These are phyloP conservation scores for Eucalyptus decipiens DNA, from an alignment of 345 rosid genomes.

Conservation along the genomic window DNA sequence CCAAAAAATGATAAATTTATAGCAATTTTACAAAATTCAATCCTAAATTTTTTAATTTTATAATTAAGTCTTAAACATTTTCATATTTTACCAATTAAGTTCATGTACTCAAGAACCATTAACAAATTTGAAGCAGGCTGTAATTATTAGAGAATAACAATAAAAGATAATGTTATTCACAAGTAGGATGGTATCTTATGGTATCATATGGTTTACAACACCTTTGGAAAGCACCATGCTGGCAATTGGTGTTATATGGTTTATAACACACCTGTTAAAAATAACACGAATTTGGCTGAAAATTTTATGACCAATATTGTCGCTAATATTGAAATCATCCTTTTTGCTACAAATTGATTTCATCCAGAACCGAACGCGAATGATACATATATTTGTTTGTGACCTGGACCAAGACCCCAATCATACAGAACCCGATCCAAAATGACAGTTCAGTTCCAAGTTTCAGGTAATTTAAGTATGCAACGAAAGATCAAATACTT, in stretches of 20 bases:
- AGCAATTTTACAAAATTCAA: too few relatives aligned
- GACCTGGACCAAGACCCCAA: too few relatives aligned
- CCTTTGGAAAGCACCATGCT: background rate
- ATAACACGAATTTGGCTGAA: background rate
- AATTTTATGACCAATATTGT: too few relatives aligned
- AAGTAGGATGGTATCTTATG: background rate
- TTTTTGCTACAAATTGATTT: too few relatives aligned
- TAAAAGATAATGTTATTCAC: background rate
- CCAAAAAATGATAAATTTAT: too few relatives aligned
- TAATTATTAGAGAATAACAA: too few relatives aligned
- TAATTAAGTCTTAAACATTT: too few relatives aligned
- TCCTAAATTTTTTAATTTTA: too few relatives aligned
- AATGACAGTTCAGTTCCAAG: rapidly evolving
- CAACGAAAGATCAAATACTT: too few relatives aligned
- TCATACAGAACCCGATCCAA: background rate
- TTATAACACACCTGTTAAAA: background rate
- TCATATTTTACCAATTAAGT: too few relatives aligned
- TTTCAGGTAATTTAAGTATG: too few relatives aligned
- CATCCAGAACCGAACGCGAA: rapidly evolving
- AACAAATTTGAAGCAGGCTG: background rate
- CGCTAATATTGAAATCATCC: background rate
- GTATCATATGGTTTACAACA: background rate
- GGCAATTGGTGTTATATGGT: background rate
- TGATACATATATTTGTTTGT: background rate
- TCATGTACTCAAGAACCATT: too few relatives aligned